Percentiles rank a stretch among this genome's conserved stretches.
These are phyloP conservation scores for Vaccinium darrowii DNA, from an alignment of 148 eudicot genomes.

Conservation along the genomic window DNA sequence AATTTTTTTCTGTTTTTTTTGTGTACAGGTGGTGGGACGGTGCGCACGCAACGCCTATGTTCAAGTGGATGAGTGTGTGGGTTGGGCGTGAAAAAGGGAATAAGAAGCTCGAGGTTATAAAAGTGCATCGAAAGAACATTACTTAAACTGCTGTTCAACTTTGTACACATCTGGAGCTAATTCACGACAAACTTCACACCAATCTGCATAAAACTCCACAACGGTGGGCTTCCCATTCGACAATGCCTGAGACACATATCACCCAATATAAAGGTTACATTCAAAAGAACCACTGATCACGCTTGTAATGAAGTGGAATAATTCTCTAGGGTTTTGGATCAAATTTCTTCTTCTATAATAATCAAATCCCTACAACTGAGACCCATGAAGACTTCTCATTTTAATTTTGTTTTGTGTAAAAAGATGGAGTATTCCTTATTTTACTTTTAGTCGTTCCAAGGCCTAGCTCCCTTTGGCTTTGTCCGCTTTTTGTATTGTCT, in stretches of 20 bases:
- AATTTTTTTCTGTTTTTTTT: neutral
- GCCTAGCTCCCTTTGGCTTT: neutral
- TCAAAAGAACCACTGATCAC: neutral
- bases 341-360: neutral
- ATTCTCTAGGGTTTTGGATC: neutral
- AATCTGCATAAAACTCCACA: conserved; percentile 98
- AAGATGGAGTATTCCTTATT: neutral
- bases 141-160: conserved; percentile 94
- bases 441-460: neutral
- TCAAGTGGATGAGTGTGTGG: too few species aligned
- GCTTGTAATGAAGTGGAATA: neutral
- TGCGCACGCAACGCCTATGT: neutral
- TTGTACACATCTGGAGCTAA: conserved; percentile 88
- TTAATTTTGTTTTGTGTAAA: neutral
- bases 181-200: conserved; percentile 99
- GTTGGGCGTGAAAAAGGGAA: neutral
- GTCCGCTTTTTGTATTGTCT: too few species aligned
- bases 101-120: neutral
- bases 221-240: conserved; percentile 96
- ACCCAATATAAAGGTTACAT: conserved; percentile 1
- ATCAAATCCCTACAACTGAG: neutral
- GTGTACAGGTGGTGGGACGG: neutral
- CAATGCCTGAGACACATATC: conserved; percentile 52
- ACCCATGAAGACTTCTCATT: neutral
- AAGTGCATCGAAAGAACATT: conserved; percentile 17